A percentile compares a stretch with the other conserved stretches of the same genome.
Evolutionary conservation across 768 basidiomycete species (phyloP).

Genomic region (Rhodotorula graminis): DNA sequence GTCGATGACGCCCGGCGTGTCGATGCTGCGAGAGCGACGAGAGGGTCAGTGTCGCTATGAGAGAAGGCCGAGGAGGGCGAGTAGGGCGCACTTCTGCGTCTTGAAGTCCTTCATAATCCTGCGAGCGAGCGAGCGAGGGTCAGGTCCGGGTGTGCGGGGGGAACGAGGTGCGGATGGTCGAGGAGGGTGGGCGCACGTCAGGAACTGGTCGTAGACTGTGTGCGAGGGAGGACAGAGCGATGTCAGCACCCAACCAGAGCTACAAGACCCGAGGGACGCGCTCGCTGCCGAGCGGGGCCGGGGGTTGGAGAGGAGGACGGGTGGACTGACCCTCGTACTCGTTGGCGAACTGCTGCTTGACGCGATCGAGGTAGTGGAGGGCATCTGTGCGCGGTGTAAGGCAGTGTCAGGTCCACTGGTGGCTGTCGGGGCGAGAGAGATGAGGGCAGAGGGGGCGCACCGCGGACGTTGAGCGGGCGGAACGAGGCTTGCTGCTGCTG

Average conservation of each 20-base stretch:
- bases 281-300: too few relatives aligned
- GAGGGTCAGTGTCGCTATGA: neutral
- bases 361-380: constrained; percentile 44
- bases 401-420: neutral
- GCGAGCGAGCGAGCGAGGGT: neutral
- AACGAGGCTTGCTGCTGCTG: constrained; percentile 13
- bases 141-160: neutral
- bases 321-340: constrained; percentile 35
- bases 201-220: constrained; percentile 38
- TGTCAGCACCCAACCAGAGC: too few relatives aligned
- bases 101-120: constrained; percentile 98
- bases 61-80: too few relatives aligned
- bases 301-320: neutral
- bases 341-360: constrained; percentile 44
- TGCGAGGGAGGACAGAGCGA: too few relatives aligned
- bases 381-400: constrained; percentile 35
- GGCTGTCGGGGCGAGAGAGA: neutral
- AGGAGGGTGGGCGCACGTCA: constrained; percentile 6
- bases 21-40: constrained; percentile 63
- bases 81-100: constrained; percentile 57
- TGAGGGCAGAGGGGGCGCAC: neutral
- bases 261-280: too few relatives aligned
- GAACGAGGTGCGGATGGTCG: neutral
- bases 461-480: constrained; percentile 37
- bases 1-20: constrained; percentile 94